phyloP scores from a whole-genome alignment of 805 yeast genomes.

The Schwanniomyces occidentalis region DNA sequence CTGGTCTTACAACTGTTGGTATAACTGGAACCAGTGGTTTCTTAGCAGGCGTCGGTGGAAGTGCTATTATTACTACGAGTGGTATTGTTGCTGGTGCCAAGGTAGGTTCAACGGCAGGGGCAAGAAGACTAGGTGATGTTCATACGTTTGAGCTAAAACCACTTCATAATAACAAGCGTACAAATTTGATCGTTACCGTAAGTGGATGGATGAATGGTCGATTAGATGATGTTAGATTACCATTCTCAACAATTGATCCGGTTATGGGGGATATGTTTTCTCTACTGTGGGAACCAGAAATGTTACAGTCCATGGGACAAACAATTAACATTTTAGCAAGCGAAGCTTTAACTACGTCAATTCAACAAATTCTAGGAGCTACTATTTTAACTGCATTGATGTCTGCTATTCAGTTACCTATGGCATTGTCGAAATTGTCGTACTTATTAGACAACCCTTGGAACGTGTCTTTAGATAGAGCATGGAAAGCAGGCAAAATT shows the following conservation, averaged over 20 bases:
- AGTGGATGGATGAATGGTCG: conserved; percentile 98
- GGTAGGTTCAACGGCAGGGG: conserved; percentile 85
- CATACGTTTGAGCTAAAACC: conserved; percentile 93
- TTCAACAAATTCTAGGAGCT: conserved; percentile 93
- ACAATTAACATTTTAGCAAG: conserved; percentile 91
- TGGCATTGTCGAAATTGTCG: conserved; percentile 85
- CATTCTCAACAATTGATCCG: conserved; percentile 95
- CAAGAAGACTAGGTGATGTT: conserved; percentile 85
- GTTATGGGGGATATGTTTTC: conserved; percentile 96
- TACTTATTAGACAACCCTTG: conserved; percentile 94
- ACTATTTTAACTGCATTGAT: conserved; percentile 86
- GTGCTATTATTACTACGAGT: conserved; percentile 88
- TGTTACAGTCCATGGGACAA: conserved; percentile 94
- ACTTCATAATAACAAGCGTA: conserved; percentile 83
- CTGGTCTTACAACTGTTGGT: conserved; percentile 93
- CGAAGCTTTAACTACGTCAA: conserved; percentile 87
- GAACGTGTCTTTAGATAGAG: conserved; percentile 95
- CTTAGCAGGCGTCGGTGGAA: conserved; percentile 95
- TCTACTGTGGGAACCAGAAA: conserved; percentile 96
- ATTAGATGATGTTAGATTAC: conserved; percentile 92
- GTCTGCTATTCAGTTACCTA: conserved; percentile 91
- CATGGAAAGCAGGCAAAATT: conserved; percentile 93
- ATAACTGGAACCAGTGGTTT: conserved; percentile 91
- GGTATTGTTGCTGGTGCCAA: conserved; percentile 90
- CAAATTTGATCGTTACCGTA: conserved; percentile 83